Base-by-base conservation (phyloP, 495 filamentous ascomycete genomes). In the Xylaria intraflava region DNA sequence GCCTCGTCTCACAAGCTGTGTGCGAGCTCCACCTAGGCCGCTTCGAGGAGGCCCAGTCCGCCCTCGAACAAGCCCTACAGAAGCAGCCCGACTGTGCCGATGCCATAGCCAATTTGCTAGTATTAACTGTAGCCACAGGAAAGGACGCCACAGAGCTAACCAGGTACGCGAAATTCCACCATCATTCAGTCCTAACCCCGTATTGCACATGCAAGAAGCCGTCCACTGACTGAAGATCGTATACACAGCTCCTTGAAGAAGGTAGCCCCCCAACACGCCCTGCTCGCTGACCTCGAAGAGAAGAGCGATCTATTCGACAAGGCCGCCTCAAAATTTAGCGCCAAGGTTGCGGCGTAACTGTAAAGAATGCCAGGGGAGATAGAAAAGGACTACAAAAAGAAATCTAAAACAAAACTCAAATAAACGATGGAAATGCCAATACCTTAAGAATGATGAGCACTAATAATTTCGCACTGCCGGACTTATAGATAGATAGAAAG, bases 21-120 rank as follows among this genome's bases (percentile, higher is more conserved):
- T 84, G 88, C 33, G 93, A 98, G 67, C 73, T 98, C 22, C 93
- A 97, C 62, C 81, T 97, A 14, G 90, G 90, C 26, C 85, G 93
- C 14, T 70, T 89, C 22, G 88, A 89, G 30, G 93, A 98, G 72
- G 90, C 93, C 8, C 86, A 96, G 69, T 82, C 84, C 22, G 92
- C 90, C 10, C 71, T 98, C 57, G 76, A 89, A 47, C 79, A 90
- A 65, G 91, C 91, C 5, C 46, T 91, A 44, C 80, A 84, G 61
- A 85, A 87, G 69, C 82, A 91, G 46, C 79, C 85, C 6, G 73
- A 79, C 4, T 78, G 88, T 53, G 76, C 81, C 11, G 85, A 90
- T 26, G 79, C 85, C 40, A 81, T 95, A 59, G 88, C 88, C 51
- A 95, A 96, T 62, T 67, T 79, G 41, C 73, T 94, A 49, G 91